Evolutionary conservation across 139 green algal genomes (phyloP).

Genomic region (Coelastrella sp.): DNA sequence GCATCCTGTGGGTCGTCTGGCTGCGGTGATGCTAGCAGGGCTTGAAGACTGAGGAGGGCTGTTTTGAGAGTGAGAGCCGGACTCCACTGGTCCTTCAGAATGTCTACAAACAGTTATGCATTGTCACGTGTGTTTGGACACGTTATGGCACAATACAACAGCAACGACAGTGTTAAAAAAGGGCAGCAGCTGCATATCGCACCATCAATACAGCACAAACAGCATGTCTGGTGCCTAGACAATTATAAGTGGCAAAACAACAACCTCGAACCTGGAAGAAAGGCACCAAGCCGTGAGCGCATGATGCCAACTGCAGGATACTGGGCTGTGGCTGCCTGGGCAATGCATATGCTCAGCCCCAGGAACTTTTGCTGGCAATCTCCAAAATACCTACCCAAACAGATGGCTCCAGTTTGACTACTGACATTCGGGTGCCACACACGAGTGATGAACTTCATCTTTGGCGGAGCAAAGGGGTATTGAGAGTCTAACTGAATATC

Average conservation of each 20-base stretch:
- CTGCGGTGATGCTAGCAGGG: constrained; percentile 92
- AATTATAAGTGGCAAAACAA: too few species aligned
- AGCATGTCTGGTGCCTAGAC: not conserved
- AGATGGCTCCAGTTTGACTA: constrained; percentile 94
- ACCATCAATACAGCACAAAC: not conserved
- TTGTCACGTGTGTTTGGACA: not conserved
- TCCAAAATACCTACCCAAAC: constrained; percentile 65
- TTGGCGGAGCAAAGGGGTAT: constrained; percentile 98
- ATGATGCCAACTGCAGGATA: too few species aligned
- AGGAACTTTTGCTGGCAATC: too few species aligned
- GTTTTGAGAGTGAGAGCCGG: constrained; percentile 99
- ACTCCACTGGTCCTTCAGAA: constrained; percentile 99
- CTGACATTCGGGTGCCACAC: constrained; percentile 98
- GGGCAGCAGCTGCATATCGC: not conserved
- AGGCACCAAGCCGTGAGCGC: too few species aligned
- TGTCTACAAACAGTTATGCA: constrained; percentile 70
- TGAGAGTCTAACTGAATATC: constrained; percentile 89
- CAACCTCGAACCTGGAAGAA: too few species aligned
- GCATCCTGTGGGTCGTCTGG: constrained; percentile 95
- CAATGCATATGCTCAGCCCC: too few species aligned
- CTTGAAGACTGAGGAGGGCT: constrained; percentile 94
- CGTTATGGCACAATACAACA: not conserved
- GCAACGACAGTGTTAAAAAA: not conserved
- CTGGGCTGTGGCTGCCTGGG: too few species aligned
- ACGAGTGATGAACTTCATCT: constrained; percentile 95